Base-by-base conservation (phyloP, 164 flowering plant species). In the Sextonia rubra region DNA sequence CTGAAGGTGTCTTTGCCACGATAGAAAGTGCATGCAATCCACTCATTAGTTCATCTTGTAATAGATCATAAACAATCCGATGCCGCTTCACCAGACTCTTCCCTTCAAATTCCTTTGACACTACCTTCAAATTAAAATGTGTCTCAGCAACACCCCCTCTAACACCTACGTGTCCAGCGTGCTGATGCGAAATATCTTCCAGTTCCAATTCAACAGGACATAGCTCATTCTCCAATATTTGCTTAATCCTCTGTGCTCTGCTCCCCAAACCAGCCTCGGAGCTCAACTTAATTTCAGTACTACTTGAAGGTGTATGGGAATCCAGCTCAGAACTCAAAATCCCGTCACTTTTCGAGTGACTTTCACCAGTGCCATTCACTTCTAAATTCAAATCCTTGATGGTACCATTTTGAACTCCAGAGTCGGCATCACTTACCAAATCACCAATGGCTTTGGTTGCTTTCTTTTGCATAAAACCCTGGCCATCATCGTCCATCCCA, bases 1-100 rank as follows among this genome's bases (percentile, higher is more conserved):
- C 97, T 73, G 89, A 73, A 2, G 97, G 98, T 26, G 99, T 90
- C 82, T 93, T 95, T 0, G 99, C 98, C 29, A 79, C 88, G 66
- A 95, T 95, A 0, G 99, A 95, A 71, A 95, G 80, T 0, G 99
- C 99, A 55, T 95, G 99, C 49, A 95, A 75, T 29, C 99, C 99
- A 77, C 79, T 86, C 81, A 88, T 83, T 86, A 94, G 77, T 79
- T 94, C 98, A 29, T 88, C 92, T 80, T 89, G 86, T 90, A 92
- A 77, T 72, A 92, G 74, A 65, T 70, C 79, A 77, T 94, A 94
- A 52, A 94, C 72, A 37, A 91, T 71, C 75, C 97, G 77, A 75
- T 94, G 99, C 82, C 98, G 86, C 84, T 94, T 94, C 64, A 94
- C 91, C 87, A 88, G 74, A 75, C 96, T 94, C 84, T 91, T 91